phyloP scores from a whole-genome alignment of 2,329 filamentous ascomycete species.

The Sphaerostilbella broomeana region DNA sequence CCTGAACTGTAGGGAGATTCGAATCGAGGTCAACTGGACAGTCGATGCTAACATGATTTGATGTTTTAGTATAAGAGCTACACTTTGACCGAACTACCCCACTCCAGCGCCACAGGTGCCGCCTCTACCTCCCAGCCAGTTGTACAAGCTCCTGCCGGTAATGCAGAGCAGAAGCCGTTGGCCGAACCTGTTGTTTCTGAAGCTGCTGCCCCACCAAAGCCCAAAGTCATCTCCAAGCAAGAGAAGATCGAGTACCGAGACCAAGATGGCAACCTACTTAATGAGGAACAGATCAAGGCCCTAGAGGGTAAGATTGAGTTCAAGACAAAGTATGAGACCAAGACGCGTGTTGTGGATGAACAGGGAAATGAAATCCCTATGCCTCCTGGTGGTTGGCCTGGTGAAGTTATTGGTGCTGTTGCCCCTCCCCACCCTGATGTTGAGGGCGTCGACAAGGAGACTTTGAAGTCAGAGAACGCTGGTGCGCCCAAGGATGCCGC shows the following conservation, averaged over 20 bases:
- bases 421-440: constrained; percentile 56
- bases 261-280: constrained; percentile 82
- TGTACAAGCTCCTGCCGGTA: constrained; percentile 11
- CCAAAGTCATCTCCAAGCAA: constrained; percentile 52
- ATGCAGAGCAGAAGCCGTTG: constrained; percentile 22
- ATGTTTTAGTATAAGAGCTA: constrained; percentile 33
- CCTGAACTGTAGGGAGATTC: not conserved
- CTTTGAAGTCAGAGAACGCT: constrained; percentile 36
- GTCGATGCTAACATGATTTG: constrained; percentile 15
- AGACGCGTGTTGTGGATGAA: constrained; percentile 74
- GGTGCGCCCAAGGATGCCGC: constrained; percentile 36
- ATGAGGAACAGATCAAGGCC: constrained; percentile 73
- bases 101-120: constrained; percentile 23
- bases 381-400: constrained; percentile 34
- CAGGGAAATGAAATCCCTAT: constrained; percentile 67
- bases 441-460: constrained; percentile 54
- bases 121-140: constrained; percentile 21
- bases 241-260: constrained; percentile 92
- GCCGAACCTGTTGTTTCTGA: constrained; percentile 35
- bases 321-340: constrained; percentile 92
- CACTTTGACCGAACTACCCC: constrained; percentile 20
- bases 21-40: not conserved
- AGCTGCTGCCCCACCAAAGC: constrained; percentile 43
- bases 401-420: constrained; percentile 33
- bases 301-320: constrained; percentile 93